Conservation (phyloP, 441 rosid species). For the Populus hybrid region DNA sequence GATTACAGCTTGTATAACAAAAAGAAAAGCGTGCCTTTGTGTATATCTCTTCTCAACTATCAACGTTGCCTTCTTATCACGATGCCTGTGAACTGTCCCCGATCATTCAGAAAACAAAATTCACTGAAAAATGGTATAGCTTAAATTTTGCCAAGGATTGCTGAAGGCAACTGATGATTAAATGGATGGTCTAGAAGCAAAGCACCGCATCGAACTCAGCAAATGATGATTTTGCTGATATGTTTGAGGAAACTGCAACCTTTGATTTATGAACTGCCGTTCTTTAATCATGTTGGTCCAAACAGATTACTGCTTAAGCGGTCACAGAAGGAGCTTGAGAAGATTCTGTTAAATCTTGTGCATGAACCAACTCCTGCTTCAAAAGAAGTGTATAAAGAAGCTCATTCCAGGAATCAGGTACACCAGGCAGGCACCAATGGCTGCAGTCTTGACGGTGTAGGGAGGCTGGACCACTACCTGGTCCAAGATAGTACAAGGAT, state of each 20-base stretch:
- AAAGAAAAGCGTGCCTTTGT: constrained; percentile 1
- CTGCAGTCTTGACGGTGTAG: constrained; percentile 63
- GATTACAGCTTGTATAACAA: not conserved
- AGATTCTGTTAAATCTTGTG: constrained; percentile 8
- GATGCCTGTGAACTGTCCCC: not conserved
- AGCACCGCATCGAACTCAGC: not conserved
- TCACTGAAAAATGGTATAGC: not conserved
- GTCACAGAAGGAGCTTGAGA: constrained; percentile 15
- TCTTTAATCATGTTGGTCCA: constrained; percentile 2
- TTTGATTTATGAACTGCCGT: not conserved
- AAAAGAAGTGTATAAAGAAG: constrained; percentile 52
- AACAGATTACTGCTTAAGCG: not conserved
- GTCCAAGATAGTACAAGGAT: constrained; percentile 41
- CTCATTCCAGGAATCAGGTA: constrained; percentile 76
- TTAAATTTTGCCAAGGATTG: not conserved
- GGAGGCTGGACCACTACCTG: constrained; percentile 38
- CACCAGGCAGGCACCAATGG: constrained; percentile 72
- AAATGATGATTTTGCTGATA: constrained; percentile 6
- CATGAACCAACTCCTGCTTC: constrained; percentile 25
- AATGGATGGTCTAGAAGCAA: not conserved
- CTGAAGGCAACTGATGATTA: not conserved
- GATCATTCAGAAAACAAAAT: not conserved
- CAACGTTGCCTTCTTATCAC: not conserved
- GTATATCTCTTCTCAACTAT: not conserved
- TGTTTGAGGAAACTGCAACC: not conserved